A percentile compares a stretch with the other conserved stretches of the same genome.
Evolutionary conservation across 2,329 filamentous ascomycete genomes (phyloP).

Genomic region (Camillea tinctor): DNA sequence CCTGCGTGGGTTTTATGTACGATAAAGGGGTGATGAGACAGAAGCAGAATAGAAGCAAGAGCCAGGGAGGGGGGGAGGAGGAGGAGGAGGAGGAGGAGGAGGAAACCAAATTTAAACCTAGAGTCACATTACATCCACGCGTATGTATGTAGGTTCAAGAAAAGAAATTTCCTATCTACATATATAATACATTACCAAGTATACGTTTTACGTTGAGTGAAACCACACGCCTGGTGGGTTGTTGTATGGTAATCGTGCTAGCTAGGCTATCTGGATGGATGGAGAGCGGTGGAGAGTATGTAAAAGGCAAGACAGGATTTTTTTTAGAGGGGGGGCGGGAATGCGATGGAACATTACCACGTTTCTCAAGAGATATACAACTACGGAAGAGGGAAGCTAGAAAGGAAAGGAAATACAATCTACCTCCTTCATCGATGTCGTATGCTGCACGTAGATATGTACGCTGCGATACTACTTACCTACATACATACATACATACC

Average conservation of each 20-base stretch:
- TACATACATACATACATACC: neutral
- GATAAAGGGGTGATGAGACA: neutral
- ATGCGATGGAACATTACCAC: slow-evolving; percentile 26
- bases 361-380: slow-evolving; percentile 22
- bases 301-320: neutral
- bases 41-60: neutral
- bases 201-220: too few relatives aligned
- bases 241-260: neutral
- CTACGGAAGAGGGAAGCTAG: neutral
- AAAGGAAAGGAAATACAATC: neutral
- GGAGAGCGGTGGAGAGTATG: neutral
- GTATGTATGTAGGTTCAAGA: neutral
- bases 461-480: neutral
- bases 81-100: neutral
- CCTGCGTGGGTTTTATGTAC: neutral
- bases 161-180: neutral
- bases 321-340: slow-evolving; percentile 1
- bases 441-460: neutral
- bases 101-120: neutral
- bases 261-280: neutral
- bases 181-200: neutral
- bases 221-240: neutral
- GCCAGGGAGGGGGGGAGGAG: neutral
- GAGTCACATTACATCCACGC: neutral
- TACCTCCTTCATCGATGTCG: neutral